Evolutionary conservation across 2,329 filamentous ascomycete species (phyloP), one percentile per base, ranked within the genome.

Genomic region (Colletotrichum gloeosporioides): DNA sequence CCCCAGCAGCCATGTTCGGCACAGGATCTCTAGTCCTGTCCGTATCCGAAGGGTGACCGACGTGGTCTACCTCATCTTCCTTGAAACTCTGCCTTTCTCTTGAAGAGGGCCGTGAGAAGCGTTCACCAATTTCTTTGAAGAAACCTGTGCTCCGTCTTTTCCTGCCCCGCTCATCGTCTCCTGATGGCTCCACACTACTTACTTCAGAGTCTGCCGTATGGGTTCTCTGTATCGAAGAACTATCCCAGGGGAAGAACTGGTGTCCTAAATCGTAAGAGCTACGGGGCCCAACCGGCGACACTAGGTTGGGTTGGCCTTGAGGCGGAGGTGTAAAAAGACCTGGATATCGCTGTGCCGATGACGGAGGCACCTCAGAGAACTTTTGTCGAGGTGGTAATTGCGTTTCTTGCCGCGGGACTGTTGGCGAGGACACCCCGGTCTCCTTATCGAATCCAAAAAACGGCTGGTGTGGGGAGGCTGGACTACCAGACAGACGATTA

Each of bases 91-190:
- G 82, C 27, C 83, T 82, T 25, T 86, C 83, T 8, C 77, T 78
- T 9, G 84, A 82, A 3, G 81, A 82, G 8, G 80, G 80, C 7
- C 84, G 82, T 18, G 82, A 80, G 59, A 90, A 83, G 70, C 86
- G 86, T 69, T 85, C 86, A 4, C 89, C 87, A 68, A 90, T 83
- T 18, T 89, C 88, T 77, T 89, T 90, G 77, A 92, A 88, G n/a
- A 91, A 81, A 25, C 83, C 86, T 13, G 86, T 88, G 72, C 84
- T 86, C 32, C 83, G 85, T 71, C 82, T 85, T 16, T 77, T 79
- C 10, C 83, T 83, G 18, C 82, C 83, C 25, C 84, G 84, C 3
- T 82, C 81, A 29, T 87, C 85, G 16, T 86, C 83, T 10, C 79
- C 72, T 9, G 83, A 82, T 16, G 85, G 84, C 7, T 81, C 85